These are phyloP conservation scores for Zoysia pacifica DNA, from an alignment of 176 grass and related monocot species.

Conservation along the genomic window DNA sequence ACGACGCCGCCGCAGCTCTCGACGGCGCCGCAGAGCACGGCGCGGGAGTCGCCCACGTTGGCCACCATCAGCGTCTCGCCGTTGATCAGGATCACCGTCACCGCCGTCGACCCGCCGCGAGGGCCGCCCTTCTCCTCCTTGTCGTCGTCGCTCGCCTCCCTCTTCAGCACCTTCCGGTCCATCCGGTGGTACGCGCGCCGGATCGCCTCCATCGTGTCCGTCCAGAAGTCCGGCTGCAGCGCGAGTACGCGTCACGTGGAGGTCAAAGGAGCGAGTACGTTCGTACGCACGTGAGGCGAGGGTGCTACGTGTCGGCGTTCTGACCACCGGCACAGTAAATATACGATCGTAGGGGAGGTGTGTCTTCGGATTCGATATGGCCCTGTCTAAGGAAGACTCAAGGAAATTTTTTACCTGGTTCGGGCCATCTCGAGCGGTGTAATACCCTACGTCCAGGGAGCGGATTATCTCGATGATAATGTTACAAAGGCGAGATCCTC, in stretches of 20 bases:
- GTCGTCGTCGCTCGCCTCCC: neutral
- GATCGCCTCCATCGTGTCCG: slow-evolving; percentile 57
- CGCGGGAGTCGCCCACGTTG: slow-evolving; percentile 70
- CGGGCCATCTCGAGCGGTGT: too few species aligned
- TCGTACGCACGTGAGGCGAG: neutral
- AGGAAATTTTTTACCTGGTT: too few species aligned
- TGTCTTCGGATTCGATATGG: too few species aligned
- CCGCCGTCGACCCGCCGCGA: slow-evolving; percentile 39
- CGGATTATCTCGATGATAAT: too few species aligned
- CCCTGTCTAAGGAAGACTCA: too few species aligned
- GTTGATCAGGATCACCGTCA: slow-evolving; percentile 54
- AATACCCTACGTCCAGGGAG: too few species aligned
- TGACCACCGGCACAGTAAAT: too few species aligned
- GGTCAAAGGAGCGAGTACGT: neutral
- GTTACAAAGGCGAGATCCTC: too few species aligned
- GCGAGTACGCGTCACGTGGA: neutral
- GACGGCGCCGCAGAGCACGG: slow-evolving; percentile 47
- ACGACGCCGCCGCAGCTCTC: slow-evolving; percentile 59
- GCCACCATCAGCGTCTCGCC: slow-evolving; percentile 50
- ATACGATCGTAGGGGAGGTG: too few species aligned
- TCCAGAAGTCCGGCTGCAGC: slow-evolving; percentile 61
- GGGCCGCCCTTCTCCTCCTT: neutral
- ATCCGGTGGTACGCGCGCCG: slow-evolving; percentile 53
- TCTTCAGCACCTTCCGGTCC: slow-evolving; percentile 55
- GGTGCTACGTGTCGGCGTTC: too few species aligned